Percentiles rank a stretch among this genome's conserved stretches.
phyloP scores from a whole-genome alignment of 257 asterid genomes.

The Thymus mandschuricus region DNA sequence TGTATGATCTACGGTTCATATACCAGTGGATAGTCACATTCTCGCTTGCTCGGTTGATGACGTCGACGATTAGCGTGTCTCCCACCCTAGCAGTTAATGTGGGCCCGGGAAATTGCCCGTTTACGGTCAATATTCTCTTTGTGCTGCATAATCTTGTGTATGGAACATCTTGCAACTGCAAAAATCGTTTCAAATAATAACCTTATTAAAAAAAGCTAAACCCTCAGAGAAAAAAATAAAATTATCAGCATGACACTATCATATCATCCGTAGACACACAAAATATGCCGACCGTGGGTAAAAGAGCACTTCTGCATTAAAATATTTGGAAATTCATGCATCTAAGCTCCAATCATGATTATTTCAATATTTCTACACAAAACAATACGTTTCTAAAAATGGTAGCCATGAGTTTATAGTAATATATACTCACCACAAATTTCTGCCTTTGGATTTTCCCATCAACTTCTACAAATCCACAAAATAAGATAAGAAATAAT shows the following conservation, averaged over 20 bases:
- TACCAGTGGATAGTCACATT: constrained; percentile 50
- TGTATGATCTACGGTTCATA: too few species aligned
- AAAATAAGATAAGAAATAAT: constrained; percentile 24
- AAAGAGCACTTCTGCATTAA: too few species aligned
- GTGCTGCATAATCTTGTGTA: constrained; percentile 43
- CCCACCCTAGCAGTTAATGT: constrained; percentile 40
- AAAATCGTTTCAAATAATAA: neutral
- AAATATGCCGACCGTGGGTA: too few species aligned
- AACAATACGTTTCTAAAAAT: neutral
- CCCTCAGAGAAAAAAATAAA: too few species aligned
- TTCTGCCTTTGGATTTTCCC: constrained; percentile 32
- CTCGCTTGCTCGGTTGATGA: constrained; percentile 37
- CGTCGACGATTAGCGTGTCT: constrained; percentile 43
- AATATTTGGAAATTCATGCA: too few species aligned
- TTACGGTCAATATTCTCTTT: constrained; percentile 44
- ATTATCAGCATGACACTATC: too few species aligned
- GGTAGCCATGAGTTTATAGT: neutral
- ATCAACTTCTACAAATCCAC: constrained; percentile 31
- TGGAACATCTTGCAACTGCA: constrained; percentile 48
- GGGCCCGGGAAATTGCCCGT: constrained; percentile 55
- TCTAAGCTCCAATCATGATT: neutral
- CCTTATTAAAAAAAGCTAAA: too few species aligned
- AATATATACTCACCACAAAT: constrained; percentile 35
- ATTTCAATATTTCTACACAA: neutral
- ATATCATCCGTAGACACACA: too few species aligned